Percentiles rank a stretch among this genome's conserved stretches.
Evolutionary conservation across 2,329 filamentous ascomycete species (phyloP).

Genomic region (Capronia americana): DNA sequence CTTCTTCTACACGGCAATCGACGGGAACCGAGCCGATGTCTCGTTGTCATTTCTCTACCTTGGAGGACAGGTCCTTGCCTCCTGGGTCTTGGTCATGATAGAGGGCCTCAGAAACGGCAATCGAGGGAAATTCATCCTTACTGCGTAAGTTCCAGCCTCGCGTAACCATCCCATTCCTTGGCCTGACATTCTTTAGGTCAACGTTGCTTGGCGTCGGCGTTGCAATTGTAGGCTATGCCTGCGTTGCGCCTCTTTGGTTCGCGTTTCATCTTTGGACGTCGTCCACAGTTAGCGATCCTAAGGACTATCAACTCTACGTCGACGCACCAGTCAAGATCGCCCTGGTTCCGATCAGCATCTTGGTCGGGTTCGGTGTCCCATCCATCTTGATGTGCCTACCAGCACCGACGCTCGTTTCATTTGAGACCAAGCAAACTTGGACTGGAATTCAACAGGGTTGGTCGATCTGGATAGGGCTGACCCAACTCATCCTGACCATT

Average conservation of each 20-base stretch:
- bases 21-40: constrained; percentile 47
- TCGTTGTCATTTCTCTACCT: constrained; percentile 49
- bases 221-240: constrained; percentile 54
- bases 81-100: constrained; percentile 53
- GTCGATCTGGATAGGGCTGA: constrained; percentile 54
- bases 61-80: constrained; percentile 50
- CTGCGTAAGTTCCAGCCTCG: constrained; percentile 18
- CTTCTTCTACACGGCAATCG: constrained; percentile 51
- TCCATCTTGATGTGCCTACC: constrained; percentile 53
- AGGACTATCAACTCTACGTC: constrained; percentile 45
- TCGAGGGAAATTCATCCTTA: constrained; percentile 43
- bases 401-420: constrained; percentile 47
- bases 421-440: constrained; percentile 55
- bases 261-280: constrained; percentile 54
- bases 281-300: constrained; percentile 47
- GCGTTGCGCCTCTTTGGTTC: constrained; percentile 53
- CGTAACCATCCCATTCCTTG: neutral
- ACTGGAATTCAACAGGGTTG: constrained; percentile 60
- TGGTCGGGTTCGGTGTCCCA: constrained; percentile 54
- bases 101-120: constrained; percentile 56
- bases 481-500: constrained; percentile 45
- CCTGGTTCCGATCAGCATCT: constrained; percentile 51
- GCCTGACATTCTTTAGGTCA: constrained; percentile 39
- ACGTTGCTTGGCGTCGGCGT: constrained; percentile 51
- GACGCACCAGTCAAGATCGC: constrained; percentile 43